These are phyloP conservation scores for Davidsoniella neocaledoniae DNA, from an alignment of 2,329 filamentous ascomycete species.

Conservation along the genomic window DNA sequence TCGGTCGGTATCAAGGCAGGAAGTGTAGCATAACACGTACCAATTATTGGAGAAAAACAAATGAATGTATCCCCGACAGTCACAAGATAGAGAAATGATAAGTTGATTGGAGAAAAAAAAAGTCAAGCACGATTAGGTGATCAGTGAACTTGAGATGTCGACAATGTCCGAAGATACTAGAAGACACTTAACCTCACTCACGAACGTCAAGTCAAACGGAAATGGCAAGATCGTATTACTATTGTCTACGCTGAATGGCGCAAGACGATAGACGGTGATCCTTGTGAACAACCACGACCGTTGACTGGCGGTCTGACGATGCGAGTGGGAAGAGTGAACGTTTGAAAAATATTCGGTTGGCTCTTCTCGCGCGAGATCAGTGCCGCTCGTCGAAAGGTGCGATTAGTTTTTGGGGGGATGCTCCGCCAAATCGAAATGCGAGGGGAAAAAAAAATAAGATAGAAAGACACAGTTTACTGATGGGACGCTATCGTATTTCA, in stretches of 20 bases:
- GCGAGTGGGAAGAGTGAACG: slow-evolving; percentile 13
- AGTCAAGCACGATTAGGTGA: too few species aligned
- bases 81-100: background rate
- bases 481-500: slow-evolving; percentile 7
- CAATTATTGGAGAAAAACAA: slow-evolving; percentile 87
- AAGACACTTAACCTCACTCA: slow-evolving; percentile 9
- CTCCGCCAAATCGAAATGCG: slow-evolving; percentile 12
- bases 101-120: background rate
- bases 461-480: background rate
- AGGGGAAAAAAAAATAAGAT: background rate
- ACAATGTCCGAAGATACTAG: background rate
- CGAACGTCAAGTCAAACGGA: slow-evolving; percentile 12
- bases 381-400: slow-evolving; percentile 12
- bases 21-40: slow-evolving; percentile 26
- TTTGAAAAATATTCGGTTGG: slow-evolving; percentile 11
- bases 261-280: slow-evolving; percentile 13
- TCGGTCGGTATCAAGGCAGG: too few species aligned
- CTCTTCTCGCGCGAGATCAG: slow-evolving; percentile 13
- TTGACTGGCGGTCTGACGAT: slow-evolving; percentile 13
- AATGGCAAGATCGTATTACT: slow-evolving; percentile 12
- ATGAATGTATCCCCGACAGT: slow-evolving; percentile 79
- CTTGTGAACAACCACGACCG: slow-evolving; percentile 11
- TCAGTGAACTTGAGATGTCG: background rate
- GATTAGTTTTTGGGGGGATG: slow-evolving; percentile 9
- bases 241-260: slow-evolving; percentile 12